Conservation (phyloP, 2,329 filamentous ascomycete genomes). For the Ophiostoma novo-ulmi region DNA sequence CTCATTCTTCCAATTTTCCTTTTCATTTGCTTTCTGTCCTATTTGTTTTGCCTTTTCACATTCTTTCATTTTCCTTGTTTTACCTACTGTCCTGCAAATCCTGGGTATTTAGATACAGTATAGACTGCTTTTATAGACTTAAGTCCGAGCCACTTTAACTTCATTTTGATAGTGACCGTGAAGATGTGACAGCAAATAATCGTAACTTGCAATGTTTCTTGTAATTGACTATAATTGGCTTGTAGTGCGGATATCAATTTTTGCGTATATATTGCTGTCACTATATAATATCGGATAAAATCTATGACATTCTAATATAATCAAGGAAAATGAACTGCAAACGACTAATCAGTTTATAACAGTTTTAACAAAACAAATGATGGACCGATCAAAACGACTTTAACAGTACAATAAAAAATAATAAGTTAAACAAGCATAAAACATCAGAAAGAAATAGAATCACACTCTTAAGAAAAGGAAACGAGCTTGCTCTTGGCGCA, state of each 20-base stretch:
- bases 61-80: conserved; percentile 2
- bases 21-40: neutral
- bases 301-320: too few species aligned
- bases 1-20: neutral
- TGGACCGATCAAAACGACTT: neutral
- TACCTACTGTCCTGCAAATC: neutral
- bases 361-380: neutral
- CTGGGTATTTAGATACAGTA: conserved; percentile 9
- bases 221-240: too few species aligned
- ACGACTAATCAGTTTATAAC: neutral
- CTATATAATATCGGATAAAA: too few species aligned
- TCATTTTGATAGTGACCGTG: neutral
- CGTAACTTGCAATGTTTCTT: too few species aligned
- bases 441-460: neutral
- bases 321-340: too few species aligned
- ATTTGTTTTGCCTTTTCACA: neutral
- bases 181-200: neutral
- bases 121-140: conserved; percentile 9
- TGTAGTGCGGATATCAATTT: too few species aligned
- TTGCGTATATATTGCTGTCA: too few species aligned
- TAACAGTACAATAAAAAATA: neutral
- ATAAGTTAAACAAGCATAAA: neutral
- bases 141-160: neutral
- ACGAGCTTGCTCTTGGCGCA: conserved; percentile 27
- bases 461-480: conserved; percentile 9